Base-by-base conservation (phyloP, 345 rosid genomes). In the Lepidium sativum region DNA sequence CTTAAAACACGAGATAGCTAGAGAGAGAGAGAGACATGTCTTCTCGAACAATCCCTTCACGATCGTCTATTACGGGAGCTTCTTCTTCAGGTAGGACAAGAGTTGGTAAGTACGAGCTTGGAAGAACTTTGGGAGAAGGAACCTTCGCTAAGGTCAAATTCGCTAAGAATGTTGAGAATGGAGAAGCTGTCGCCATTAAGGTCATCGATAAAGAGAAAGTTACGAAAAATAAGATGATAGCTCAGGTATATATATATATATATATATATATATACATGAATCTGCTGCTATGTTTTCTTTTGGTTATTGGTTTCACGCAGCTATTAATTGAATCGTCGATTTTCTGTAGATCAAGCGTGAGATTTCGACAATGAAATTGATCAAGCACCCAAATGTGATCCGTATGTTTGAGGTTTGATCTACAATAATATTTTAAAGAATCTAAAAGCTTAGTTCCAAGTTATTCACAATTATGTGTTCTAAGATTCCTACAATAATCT, bases 71-170 rank as follows among this genome's bases (percentile, higher is more conserved):
- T 27, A 5, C 31, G 31, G 31, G 31, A 27, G 7, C 7, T 27
- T 27, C 31, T 32, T 62, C 75, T 43, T 40, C 75, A 41, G 70
- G 84, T 66, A 77, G 88, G 85, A 86, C 94, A 10, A 80, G 96
- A n/a, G 97, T 95, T n/a, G 99, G 99, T 71, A 91, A 76, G 81
- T 95, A 95, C 69, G 97, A 95, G 80, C 69, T 91, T 4, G 97
- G 99, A 56, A 79, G 85, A 80, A 94, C 96, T 38, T 78, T 94
- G 13, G 99, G 99, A 1, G 97, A 88, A 76, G 99, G 99, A 47
- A 86, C 95, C 20, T 95, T 91, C 43, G 99, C 99, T 4, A 95
- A 95, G 85, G 99, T 94, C 47, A 94, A 94, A 81, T 91, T 91
- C 68, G 99, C 99, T 2, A 80, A 79, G 76, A 84, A 88, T 57